These are phyloP conservation scores for Melastoma candidum DNA, from an alignment of 441 rosid genomes.

Conservation along the genomic window DNA sequence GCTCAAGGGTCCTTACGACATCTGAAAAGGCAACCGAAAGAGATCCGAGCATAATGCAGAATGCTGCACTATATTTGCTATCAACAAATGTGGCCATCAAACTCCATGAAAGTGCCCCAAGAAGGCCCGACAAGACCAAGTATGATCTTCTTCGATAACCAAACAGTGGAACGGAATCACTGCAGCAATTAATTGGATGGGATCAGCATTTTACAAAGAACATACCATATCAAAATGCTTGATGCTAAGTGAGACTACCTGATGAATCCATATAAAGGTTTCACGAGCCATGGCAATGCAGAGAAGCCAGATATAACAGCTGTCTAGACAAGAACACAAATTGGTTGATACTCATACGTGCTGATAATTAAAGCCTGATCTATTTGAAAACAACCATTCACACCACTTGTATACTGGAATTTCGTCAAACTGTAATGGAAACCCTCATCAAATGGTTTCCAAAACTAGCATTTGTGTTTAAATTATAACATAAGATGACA, in stretches of 20 bases:
- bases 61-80: constrained; percentile 72
- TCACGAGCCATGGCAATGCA: constrained; percentile 90
- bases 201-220: neutral
- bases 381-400: too few species aligned
- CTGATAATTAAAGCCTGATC: neutral
- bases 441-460: too few species aligned
- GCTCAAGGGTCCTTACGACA: constrained; percentile 43
- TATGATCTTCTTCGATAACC: constrained; percentile 96
- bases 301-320: constrained; percentile 93
- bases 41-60: constrained; percentile 86
- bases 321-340: constrained; percentile 62
- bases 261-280: constrained; percentile 89
- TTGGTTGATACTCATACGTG: constrained; percentile 33
- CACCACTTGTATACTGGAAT: too few species aligned
- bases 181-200: constrained; percentile 25
- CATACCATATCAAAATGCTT: too few species aligned
- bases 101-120: constrained; percentile 93
- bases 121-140: constrained; percentile 87
- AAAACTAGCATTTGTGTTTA: too few species aligned
- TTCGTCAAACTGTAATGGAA: too few species aligned
- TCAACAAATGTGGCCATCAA: constrained; percentile 89
- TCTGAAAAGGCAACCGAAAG: constrained; percentile 97
- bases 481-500: too few species aligned
- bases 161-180: constrained; percentile 85
- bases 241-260: constrained; percentile 34